A percentile compares a stretch with the other conserved stretches of the same genome.
Conservation (phyloP, 2,329 filamentous ascomycete species). For the Colletotrichum tofieldiae region DNA sequence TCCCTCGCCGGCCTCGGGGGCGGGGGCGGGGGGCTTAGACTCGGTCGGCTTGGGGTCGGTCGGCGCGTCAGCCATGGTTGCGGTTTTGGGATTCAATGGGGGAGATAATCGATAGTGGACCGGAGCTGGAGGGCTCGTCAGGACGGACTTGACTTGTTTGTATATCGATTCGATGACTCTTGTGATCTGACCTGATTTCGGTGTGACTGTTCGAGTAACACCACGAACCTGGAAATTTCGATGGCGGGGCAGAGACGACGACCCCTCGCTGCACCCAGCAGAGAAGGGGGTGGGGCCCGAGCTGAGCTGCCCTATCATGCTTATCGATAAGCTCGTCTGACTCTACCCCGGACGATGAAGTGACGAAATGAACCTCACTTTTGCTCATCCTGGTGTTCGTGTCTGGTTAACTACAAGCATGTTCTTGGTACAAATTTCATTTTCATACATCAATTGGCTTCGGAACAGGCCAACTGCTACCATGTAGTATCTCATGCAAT, state of each 20-base stretch:
- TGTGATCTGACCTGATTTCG: slow-evolving; percentile 19
- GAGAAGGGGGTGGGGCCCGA: slow-evolving; percentile 7
- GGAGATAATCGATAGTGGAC: not conserved
- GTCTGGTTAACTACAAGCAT: not conserved
- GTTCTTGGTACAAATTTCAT: not conserved
- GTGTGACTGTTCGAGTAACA: slow-evolving; percentile 30
- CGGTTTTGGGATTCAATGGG: not conserved
- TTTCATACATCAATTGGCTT: slow-evolving; percentile 33
- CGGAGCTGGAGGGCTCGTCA: not conserved
- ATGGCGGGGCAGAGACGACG: slow-evolving; percentile 36
- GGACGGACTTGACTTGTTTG: not conserved
- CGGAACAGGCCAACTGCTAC: slow-evolving; percentile 10
- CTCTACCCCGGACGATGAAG: not conserved
- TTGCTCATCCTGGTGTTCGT: not conserved
- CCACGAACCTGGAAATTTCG: slow-evolving; percentile 30
- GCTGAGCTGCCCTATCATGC: not conserved
- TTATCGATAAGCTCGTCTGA: slow-evolving; percentile 25
- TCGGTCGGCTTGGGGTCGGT: slow-evolving; percentile 46
- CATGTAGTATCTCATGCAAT: slow-evolving; percentile 24
- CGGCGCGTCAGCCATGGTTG: slow-evolving; percentile 55
- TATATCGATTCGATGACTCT: slow-evolving; percentile 24
- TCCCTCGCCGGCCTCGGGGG: slow-evolving; percentile 46
- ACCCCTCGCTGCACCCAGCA: slow-evolving; percentile 27
- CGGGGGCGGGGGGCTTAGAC: slow-evolving; percentile 44
- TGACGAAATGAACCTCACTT: not conserved